phyloP scores from a whole-genome alignment of 139 green algal genomes.

The Zygnema cylindricum region DNA sequence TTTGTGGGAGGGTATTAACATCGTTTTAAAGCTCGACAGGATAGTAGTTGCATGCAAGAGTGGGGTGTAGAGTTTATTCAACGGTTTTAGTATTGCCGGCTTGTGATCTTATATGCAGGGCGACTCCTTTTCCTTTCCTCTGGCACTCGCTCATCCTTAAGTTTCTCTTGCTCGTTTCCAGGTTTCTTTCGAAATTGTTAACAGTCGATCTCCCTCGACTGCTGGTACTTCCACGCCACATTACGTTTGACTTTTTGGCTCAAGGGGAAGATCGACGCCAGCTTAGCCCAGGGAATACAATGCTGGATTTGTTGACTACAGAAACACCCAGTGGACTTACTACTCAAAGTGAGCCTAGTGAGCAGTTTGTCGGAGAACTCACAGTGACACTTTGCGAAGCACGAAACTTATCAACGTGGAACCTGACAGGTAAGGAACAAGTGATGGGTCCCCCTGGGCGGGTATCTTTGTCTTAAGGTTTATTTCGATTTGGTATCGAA shows the following conservation, averaged over 20 bases:
- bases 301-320: conserved; percentile 48
- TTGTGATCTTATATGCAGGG: background rate
- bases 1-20: too few species aligned
- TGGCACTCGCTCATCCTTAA: background rate
- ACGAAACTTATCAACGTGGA: conserved; percentile 16
- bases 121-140: background rate
- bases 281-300: background rate
- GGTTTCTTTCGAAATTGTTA: conserved; percentile 65
- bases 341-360: conserved; percentile 25
- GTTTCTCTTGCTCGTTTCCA: background rate
- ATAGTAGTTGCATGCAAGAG: too few species aligned
- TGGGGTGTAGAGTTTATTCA: too few species aligned
- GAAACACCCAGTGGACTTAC: conserved; percentile 32
- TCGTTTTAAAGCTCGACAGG: too few species aligned
- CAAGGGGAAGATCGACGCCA: conserved; percentile 5
- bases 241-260: conserved; percentile 64
- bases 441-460: too few species aligned
- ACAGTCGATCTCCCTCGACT: conserved; percentile 63
- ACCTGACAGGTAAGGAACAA: conserved; percentile 12
- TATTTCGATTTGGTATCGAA: too few species aligned
- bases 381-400: conserved; percentile 52
- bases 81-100: background rate
- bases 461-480: too few species aligned
- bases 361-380: conserved; percentile 58
- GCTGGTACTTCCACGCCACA: conserved; percentile 56